Evolutionary conservation across 345 rosid genomes (phyloP), one percentile per base, ranked within the genome.

Genomic region (Anastatica hierochuntica): DNA sequence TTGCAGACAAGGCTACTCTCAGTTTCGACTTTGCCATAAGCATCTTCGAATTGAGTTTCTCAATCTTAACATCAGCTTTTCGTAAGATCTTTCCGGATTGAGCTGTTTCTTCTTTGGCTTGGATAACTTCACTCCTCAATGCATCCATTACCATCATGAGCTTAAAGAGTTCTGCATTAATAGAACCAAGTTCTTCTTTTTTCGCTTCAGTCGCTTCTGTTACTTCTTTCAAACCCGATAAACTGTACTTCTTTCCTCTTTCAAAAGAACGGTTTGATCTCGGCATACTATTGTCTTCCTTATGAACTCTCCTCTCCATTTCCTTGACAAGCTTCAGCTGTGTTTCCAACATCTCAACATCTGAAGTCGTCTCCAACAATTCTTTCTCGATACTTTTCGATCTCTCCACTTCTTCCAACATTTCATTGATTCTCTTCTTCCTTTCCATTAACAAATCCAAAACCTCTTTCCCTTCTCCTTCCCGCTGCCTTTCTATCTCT

Each of bases 21-120:
- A 81, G 18, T 66, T 72, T 75, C 35, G 75, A 69, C 62, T 83
- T 92, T 9, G 72, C 88, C 59, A 81, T 74, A 10, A 87, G 83
- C 58, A 88, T 72, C 82, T 92, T 88, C 1, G 90, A 55, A 37
- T 85, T 78, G 53, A 85, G 78, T 39, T 56, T 79, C 60, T 74
- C 74, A 41, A 79, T 74, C 18, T 64, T 76, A 4, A 24, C 11
- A 49, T 85, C 86, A 7, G 66, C 55, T 53, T 73, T 83, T 38
- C 57, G 76, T 53, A 77, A 79, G 0, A 67, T 49, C 69, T 68
- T 79, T 60, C 73, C 69, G 26, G 73, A 52, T 64, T 57, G 59
- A 20, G 66, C 41, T 27, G 74, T 71, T 72, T 85, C 96, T 65
- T 72, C 69, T 3, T 26, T 67, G 8, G 71, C 76, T 64, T 63